Base-by-base conservation (phyloP, 148 eudicot species). In the Vaccinium vitisidaea region DNA sequence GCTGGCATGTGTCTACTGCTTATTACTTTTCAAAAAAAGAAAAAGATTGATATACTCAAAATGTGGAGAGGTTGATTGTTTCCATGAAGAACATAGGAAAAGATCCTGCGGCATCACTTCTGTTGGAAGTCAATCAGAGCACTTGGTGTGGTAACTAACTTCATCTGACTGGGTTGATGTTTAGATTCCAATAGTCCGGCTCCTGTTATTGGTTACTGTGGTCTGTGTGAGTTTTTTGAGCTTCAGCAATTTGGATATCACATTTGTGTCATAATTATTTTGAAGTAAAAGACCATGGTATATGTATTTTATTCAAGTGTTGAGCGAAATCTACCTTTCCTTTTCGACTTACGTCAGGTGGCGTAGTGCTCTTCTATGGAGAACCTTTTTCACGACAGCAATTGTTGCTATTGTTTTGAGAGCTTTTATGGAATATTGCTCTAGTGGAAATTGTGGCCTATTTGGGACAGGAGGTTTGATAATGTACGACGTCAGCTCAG, bases 301-400 rank as follows among this genome's bases (percentile, higher is more conserved):
- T 75, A 8, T 43, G 21, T 19, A 43, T 43, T 36, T 71, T 18
- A 43, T 19, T 39, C 23, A 16, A 39, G 14, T 52, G 18, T 75
- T 75, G 53, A 75, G 27, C n/a, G 25, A 75, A 75, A 75, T 75
- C 54, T 75, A 21, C 78, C 78, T 43, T 73, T 18, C 49, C 1
- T 73, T 1, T 73, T 71, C 10, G 49, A 5, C 3, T 73, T 87
- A 16, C 83, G 85, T 58, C 80, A 93, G 98, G 98, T 95, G 96
- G 98, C 88, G 98, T 81, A 95, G 94, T 86, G 96, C 98, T 83
- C 92, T 95, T 84, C 91, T 95, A 18, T 95, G 98, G 98, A 93
- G 98, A 84, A 87, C 98, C 15, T 95, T 95, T 84, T 95, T 95
- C 83, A 95, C 98, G 4, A 95, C 96, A 23, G 96, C 98, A 10